Evolutionary conservation across 2,329 filamentous ascomycete genomes (phyloP).

Genomic region (Stemphylium lycopersici): DNA sequence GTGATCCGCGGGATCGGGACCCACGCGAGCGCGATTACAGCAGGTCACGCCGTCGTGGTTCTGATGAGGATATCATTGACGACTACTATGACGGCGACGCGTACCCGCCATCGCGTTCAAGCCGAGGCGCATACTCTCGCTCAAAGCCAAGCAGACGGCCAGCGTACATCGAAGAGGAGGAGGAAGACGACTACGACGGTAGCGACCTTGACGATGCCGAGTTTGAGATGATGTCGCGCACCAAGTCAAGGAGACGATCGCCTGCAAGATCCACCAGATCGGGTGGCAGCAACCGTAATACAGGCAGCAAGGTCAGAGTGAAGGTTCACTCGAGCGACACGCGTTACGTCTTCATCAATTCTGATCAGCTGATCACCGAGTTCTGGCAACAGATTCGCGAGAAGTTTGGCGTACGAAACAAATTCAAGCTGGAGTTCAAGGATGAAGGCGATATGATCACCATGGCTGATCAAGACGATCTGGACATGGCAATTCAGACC

Average conservation of each 20-base stretch:
- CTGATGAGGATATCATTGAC: conserved; percentile 57
- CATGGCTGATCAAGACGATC: conserved; percentile 93
- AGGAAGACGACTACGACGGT: conserved; percentile 73
- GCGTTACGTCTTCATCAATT: conserved; percentile 85
- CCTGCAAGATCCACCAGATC: conserved; percentile 50
- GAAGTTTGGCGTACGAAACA: conserved; percentile 79
- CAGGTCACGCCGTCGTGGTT: conserved; percentile 39
- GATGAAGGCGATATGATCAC: conserved; percentile 98
- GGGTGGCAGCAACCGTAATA: conserved; percentile 57
- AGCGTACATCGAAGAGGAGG: conserved; percentile 80
- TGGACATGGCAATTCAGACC: conserved; percentile 81
- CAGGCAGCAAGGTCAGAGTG: conserved; percentile 76
- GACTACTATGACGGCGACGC: conserved; percentile 70
- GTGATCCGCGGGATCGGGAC: conserved; percentile 9
- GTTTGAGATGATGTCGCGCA: conserved; percentile 75
- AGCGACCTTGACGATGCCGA: conserved; percentile 77
- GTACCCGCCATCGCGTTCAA: conserved; percentile 55
- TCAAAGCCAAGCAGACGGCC: conserved; percentile 51
- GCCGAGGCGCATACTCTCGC: conserved; percentile 36
- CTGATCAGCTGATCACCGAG: conserved; percentile 74
- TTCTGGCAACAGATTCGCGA: conserved; percentile 80
- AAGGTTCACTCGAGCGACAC: conserved; percentile 90
- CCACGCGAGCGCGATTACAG: conserved; percentile 24
- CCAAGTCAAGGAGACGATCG: conserved; percentile 47
- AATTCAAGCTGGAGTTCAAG: conserved; percentile 86